A percentile compares a stretch with the other conserved stretches of the same genome.
These are phyloP conservation scores for Botryotinia globosa DNA, from an alignment of 2,329 filamentous ascomycete species.

Conservation along the genomic window DNA sequence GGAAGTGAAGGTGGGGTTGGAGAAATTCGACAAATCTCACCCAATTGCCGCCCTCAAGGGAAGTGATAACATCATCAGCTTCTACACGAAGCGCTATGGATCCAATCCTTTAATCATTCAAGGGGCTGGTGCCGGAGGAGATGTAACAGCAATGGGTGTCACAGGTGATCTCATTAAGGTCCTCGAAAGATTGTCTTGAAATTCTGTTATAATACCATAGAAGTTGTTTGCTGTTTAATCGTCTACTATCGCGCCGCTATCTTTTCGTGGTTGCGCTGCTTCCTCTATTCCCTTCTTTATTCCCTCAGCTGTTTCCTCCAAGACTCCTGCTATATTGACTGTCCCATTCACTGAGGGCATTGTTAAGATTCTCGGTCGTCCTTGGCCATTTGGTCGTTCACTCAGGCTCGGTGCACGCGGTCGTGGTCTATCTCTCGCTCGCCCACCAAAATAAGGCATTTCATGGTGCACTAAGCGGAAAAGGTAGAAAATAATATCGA, in stretches of 20 bases:
- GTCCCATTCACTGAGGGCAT: conserved; percentile 18
- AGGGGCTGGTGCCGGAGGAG: conserved; percentile 88
- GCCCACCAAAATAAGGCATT: conserved; percentile 57
- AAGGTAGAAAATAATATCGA: conserved; percentile 62
- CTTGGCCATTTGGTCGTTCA: conserved; percentile 52
- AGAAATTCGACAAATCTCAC: conserved; percentile 83
- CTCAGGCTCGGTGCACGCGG: conserved; percentile 61
- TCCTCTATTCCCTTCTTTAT: conserved; percentile 28
- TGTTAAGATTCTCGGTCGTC: conserved; percentile 34
- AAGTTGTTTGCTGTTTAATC: conserved; percentile 23
- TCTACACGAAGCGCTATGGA: conserved; percentile 95
- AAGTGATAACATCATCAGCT: conserved; percentile 98
- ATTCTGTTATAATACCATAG: conserved; percentile 22
- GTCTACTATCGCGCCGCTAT: conserved; percentile 25
- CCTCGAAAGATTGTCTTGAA: conserved; percentile 53
- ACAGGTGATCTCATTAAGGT: conserved; percentile 92
- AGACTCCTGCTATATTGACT: conserved; percentile 16
- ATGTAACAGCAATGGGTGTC: conserved; percentile 97
- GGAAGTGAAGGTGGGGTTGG: conserved; percentile 84
- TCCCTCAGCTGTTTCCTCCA: conserved; percentile 21
- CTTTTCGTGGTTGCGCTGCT: conserved; percentile 25
- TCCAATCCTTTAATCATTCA: conserved; percentile 89
- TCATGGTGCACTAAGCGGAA: conserved; percentile 57
- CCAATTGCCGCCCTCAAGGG: conserved; percentile 94
- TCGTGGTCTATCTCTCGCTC: conserved; percentile 56